Percentiles rank a stretch among this genome's conserved stretches.
phyloP scores from a whole-genome alignment of 495 filamentous ascomycete genomes.

The Daldinia loculata region DNA sequence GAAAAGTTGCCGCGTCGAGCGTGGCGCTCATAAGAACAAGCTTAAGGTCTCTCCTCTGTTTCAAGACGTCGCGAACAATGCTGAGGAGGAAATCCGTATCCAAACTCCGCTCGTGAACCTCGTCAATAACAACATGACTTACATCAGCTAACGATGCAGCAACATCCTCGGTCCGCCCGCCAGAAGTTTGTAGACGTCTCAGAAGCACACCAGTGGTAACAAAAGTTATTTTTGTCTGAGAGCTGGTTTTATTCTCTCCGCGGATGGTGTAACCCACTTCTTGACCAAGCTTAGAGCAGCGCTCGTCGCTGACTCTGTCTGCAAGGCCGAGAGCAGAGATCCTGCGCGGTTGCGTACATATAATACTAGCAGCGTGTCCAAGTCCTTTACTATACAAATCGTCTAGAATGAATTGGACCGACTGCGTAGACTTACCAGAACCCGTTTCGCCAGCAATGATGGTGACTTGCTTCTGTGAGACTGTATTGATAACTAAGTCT shows the following conservation, averaged over 20 bases:
- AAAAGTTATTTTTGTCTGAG: constrained; percentile 86
- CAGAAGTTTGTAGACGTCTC: constrained; percentile 85
- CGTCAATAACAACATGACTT: constrained; percentile 94
- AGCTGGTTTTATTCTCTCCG: constrained; percentile 77
- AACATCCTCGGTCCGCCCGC: constrained; percentile 77
- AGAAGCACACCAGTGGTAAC: constrained; percentile 97
- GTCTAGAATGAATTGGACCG: constrained; percentile 94
- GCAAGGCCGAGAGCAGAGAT: constrained; percentile 95
- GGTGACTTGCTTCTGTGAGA: constrained; percentile 80
- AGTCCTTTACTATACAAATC: constrained; percentile 81
- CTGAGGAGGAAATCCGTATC: constrained; percentile 95
- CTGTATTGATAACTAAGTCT: constrained; percentile 75
- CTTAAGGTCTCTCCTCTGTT: constrained; percentile 80
- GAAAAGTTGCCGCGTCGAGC: constrained; percentile 87
- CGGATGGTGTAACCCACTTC: constrained; percentile 96
- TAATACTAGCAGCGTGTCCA: constrained; percentile 84
- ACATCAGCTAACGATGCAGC: constrained; percentile 84
- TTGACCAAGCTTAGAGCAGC: constrained; percentile 80
- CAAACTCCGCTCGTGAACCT: constrained; percentile 94
- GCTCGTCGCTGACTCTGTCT: constrained; percentile 92
- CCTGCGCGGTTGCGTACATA: constrained; percentile 93
- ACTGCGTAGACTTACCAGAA: constrained; percentile 96
- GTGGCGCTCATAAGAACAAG: constrained; percentile 98
- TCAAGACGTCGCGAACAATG: constrained; percentile 84
- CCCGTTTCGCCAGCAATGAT: constrained; percentile 98